Evolutionary conservation across 805 yeast genomes (phyloP).

Genomic region (Suhomyces vadensis): DNA sequence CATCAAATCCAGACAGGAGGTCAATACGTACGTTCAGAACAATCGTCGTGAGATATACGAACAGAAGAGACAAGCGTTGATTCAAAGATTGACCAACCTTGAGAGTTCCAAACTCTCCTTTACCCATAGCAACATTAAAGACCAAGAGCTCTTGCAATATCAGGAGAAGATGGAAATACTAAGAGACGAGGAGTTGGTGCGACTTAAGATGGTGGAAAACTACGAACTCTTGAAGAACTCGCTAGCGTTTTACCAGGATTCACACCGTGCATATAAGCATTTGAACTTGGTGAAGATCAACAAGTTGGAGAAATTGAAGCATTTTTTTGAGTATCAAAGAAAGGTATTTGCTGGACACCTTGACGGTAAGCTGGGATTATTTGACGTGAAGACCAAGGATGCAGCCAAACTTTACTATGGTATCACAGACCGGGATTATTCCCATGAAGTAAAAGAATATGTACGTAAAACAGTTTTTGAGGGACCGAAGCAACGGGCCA

Average conservation of each 20-base stretch:
- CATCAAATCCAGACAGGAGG: conserved; percentile 13
- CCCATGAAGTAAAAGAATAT: conserved; percentile 29
- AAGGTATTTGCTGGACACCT: conserved; percentile 26
- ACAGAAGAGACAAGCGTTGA: conserved; percentile 23
- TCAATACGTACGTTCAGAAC: conserved; percentile 19
- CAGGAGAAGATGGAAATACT: conserved; percentile 20
- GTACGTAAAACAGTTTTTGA: conserved; percentile 18
- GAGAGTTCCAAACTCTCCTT: conserved; percentile 27
- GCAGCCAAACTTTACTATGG: conserved; percentile 28
- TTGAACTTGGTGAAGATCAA: conserved; percentile 30
- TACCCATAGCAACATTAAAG: conserved; percentile 21
- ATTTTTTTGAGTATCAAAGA: conserved; percentile 40
- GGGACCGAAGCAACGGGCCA: conserved; percentile 6
- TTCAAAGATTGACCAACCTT: conserved; percentile 26
- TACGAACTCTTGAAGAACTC: conserved; percentile 36
- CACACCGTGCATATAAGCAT: conserved; percentile 34
- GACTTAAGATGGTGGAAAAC: conserved; percentile 30
- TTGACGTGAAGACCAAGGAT: conserved; percentile 27
- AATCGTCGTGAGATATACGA: conserved; percentile 23
- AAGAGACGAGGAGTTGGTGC: conserved; percentile 36
- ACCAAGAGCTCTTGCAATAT: conserved; percentile 28
- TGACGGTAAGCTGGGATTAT: conserved; percentile 15
- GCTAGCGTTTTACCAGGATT: conserved; percentile 36
- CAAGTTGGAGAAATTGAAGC: conserved; percentile 39
- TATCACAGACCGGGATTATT: conserved; percentile 30